Evolutionary conservation across 805 yeast genomes (phyloP).

Genomic region (Lachancea sp.): DNA sequence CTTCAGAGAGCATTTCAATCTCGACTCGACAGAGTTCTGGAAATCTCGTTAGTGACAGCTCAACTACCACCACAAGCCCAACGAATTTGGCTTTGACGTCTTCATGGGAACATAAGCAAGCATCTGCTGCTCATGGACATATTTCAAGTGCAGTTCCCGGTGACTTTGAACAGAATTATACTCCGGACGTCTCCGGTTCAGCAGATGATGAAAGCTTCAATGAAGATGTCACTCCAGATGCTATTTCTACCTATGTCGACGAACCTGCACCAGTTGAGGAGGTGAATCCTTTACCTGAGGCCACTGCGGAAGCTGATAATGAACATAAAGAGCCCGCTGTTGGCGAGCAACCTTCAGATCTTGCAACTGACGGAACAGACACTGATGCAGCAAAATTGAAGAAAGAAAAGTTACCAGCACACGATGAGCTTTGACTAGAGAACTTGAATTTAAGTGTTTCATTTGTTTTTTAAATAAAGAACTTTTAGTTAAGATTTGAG

Average conservation of each 20-base stretch:
- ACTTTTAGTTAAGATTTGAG: background rate
- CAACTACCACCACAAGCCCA: background rate
- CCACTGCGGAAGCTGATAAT: background rate
- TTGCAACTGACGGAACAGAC: background rate
- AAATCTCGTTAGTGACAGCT: background rate
- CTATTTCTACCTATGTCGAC: background rate
- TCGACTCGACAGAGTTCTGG: background rate
- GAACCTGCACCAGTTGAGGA: conserved; percentile 1
- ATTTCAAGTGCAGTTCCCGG: conserved; percentile 6
- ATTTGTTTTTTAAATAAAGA: background rate
- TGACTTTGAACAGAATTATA: conserved; percentile 7
- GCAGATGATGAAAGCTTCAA: background rate
- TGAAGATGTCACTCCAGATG: background rate
- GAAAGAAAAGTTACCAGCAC: background rate
- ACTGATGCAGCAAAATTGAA: background rate
- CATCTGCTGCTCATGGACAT: background rate
- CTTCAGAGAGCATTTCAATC: background rate
- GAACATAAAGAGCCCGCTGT: background rate
- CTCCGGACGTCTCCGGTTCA: conserved; percentile 5
- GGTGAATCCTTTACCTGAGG: background rate
- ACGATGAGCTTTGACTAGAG: conserved; percentile 2
- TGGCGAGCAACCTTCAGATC: background rate
- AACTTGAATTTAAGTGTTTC: background rate
- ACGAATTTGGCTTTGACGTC: background rate
- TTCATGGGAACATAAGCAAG: background rate